phyloP scores from a whole-genome alignment of 768 basidiomycete genomes.

The Tylopilus cervinicoccineus region DNA sequence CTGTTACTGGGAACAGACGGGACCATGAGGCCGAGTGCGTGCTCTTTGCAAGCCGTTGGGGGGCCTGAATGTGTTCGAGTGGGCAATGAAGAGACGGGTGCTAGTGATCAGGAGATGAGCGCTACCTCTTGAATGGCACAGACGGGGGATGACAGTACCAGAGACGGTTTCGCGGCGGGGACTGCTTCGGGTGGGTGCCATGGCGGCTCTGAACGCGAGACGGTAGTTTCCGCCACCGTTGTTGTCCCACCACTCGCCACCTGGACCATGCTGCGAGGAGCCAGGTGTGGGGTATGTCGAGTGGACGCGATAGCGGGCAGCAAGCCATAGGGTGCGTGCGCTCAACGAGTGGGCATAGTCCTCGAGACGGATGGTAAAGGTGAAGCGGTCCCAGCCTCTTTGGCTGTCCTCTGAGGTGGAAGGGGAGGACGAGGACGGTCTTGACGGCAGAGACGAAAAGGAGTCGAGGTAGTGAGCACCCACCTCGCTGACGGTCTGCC shows the following conservation, averaged over 20 bases:
- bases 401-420: background rate
- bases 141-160: constrained; percentile 8
- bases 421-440: constrained; percentile 9
- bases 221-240: constrained; percentile 76
- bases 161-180: constrained; percentile 21
- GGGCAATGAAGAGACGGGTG: background rate
- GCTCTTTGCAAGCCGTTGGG: constrained; percentile 10
- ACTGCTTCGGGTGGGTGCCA: background rate
- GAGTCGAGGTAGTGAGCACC: constrained; percentile 45
- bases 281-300: constrained; percentile 18
- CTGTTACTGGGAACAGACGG: background rate
- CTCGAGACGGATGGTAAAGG: constrained; percentile 63
- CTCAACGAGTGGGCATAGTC: constrained; percentile 56
- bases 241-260: constrained; percentile 93
- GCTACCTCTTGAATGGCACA: background rate
- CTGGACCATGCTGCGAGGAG: constrained; percentile 33
- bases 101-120: constrained; percentile 12
- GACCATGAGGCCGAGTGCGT: constrained; percentile 6
- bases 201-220: constrained; percentile 50
- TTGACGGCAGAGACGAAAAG: constrained; percentile 35
- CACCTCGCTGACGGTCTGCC: constrained; percentile 92
- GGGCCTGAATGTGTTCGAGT: background rate
- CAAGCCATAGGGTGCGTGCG: constrained; percentile 56
- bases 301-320: constrained; percentile 44
- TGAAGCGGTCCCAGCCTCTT: constrained; percentile 52